A percentile compares a stretch with the other conserved stretches of the same genome.
phyloP scores from a whole-genome alignment of 2,329 filamentous ascomycete genomes.

The Laburnicola sp. region DNA sequence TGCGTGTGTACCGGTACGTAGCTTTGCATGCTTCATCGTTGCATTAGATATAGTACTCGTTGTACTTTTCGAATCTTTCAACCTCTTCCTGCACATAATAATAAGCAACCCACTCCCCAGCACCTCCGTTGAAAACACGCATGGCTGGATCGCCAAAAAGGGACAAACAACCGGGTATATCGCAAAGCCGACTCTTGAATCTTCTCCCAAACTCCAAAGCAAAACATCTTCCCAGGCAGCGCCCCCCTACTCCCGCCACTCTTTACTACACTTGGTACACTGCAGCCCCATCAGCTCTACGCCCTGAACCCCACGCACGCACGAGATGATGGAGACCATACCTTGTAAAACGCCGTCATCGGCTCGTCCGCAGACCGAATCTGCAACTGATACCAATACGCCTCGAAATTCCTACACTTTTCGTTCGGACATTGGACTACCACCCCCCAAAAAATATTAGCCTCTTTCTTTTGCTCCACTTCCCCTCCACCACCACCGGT shows the following conservation, averaged over 20 bases:
- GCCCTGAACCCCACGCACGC: neutral
- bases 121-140: too few relatives aligned
- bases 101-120: neutral
- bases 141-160: neutral
- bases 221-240: neutral
- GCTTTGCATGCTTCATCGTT: too few relatives aligned
- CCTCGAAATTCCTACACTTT: conserved; percentile 77
- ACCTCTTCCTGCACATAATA: too few relatives aligned
- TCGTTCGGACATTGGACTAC: conserved; percentile 79
- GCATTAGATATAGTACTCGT: too few relatives aligned
- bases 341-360: conserved; percentile 95
- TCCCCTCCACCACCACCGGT: too few relatives aligned
- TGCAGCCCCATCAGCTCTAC: conserved; percentile 14
- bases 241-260: conserved; percentile 48
- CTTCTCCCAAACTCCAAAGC: conserved; percentile 6
- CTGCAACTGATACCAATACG: conserved; percentile 95
- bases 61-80: too few relatives aligned
- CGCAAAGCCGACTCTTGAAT: conserved; percentile 2
- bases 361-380: conserved; percentile 98
- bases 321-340: too few relatives aligned
- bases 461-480: neutral
- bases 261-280: conserved; percentile 50
- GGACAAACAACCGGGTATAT: conserved; percentile 5
- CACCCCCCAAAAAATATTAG: conserved; percentile 1
- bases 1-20: too few relatives aligned